Evolutionary conservation across 805 yeast genomes (phyloP).

Genomic region (Sungouiella blattae): DNA sequence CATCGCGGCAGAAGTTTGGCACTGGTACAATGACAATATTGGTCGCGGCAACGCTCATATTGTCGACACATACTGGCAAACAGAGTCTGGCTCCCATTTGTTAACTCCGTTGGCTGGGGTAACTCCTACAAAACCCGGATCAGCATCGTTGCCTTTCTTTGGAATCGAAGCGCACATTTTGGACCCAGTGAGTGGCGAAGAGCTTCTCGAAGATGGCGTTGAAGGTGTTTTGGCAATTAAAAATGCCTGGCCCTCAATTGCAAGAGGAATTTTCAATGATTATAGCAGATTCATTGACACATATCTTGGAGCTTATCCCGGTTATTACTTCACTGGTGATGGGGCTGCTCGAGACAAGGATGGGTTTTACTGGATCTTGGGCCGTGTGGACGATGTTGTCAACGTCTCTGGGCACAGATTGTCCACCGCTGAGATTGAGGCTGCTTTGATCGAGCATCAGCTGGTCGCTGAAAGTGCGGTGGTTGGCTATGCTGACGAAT

Average conservation of each 20-base stretch:
- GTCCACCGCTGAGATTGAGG: constrained; percentile 97
- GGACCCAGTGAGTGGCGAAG: constrained; percentile 90
- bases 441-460: constrained; percentile 76
- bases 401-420: constrained; percentile 97
- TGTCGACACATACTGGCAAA: constrained; percentile 98
- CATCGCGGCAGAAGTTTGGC: constrained; percentile 97
- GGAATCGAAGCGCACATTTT: constrained; percentile 89
- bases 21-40: constrained; percentile 91
- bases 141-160: constrained; percentile 94
- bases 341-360: constrained; percentile 98
- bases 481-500: constrained; percentile 89
- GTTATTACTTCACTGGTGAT: constrained; percentile 94
- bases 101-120: constrained; percentile 94
- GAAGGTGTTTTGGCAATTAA: constrained; percentile 94
- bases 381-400: constrained; percentile 98
- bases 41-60: constrained; percentile 89
- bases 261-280: constrained; percentile 90
- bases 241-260: constrained; percentile 97
- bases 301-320: constrained; percentile 88
- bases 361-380: constrained; percentile 96
- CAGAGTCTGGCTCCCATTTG: constrained; percentile 95
- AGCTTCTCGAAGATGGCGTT: constrained; percentile 79
- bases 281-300: constrained; percentile 86
- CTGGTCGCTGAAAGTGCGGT: constrained; percentile 94
- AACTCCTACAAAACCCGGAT: constrained; percentile 94